A percentile compares a stretch with the other conserved stretches of the same genome.
phyloP scores from a whole-genome alignment of 2,329 filamentous ascomycete species.

The Arthroderma sp. region DNA sequence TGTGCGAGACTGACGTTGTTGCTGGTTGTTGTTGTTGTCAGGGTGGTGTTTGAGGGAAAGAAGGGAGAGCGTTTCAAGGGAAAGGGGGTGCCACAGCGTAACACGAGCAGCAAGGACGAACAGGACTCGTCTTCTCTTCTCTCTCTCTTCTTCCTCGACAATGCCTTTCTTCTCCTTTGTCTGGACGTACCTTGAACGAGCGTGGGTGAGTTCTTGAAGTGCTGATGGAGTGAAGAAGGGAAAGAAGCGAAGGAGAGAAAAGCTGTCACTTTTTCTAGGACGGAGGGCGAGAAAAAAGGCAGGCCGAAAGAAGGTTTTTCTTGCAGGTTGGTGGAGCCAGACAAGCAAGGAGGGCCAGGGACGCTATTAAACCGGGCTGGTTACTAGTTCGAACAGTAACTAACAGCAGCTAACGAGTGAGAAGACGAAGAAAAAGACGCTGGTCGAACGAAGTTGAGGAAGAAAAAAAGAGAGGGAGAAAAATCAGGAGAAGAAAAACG shows the following conservation, averaged over 20 bases:
- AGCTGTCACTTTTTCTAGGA: neutral
- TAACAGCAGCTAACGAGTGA: neutral
- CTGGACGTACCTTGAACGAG: neutral
- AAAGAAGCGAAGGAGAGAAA: neutral
- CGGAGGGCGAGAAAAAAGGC: neutral
- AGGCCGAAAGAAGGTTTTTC: neutral
- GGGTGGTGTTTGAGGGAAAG: neutral
- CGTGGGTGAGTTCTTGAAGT: neutral
- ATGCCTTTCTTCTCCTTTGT: neutral
- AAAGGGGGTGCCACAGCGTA: constrained; percentile 3
- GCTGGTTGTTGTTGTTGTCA: neutral
- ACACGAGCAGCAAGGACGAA: neutral
- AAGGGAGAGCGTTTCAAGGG: constrained; percentile 1
- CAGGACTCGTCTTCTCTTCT: neutral
- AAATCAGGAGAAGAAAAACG: neutral
- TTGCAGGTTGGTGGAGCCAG: neutral
- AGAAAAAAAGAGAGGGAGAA: neutral
- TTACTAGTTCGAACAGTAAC: neutral
- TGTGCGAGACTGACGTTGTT: neutral
- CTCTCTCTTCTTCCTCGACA: neutral
- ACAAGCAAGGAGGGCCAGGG: neutral
- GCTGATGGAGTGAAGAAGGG: neutral
- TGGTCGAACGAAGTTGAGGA: neutral
- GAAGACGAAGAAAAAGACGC: neutral
- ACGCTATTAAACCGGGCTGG: neutral